Evolutionary conservation across 768 basidiomycete species (phyloP).

Genomic region (Asterophora parasitica): DNA sequence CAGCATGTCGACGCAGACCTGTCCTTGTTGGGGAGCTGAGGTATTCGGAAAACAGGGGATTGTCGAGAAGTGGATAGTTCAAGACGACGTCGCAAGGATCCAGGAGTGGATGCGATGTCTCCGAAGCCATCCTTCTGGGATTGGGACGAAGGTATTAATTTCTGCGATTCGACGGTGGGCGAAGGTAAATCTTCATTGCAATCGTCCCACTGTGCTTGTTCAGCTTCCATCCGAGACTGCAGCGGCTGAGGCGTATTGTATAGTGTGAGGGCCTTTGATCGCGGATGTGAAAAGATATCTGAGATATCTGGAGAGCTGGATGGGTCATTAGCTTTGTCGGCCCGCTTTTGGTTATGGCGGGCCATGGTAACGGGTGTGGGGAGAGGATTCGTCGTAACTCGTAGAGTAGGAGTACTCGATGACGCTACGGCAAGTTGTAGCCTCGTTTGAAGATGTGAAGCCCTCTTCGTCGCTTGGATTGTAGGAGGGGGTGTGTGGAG

Average conservation of each 20-base stretch:
- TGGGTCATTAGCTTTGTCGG: background rate
- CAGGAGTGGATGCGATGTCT: background rate
- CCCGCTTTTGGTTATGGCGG: background rate
- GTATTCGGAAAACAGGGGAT: background rate
- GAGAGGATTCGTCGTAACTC: background rate
- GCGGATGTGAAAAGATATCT: background rate
- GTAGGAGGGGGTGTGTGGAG: constrained; percentile 5
- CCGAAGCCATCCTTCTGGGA: constrained; percentile 22
- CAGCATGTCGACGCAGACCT: background rate
- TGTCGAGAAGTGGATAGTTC: background rate
- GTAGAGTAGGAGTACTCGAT: background rate
- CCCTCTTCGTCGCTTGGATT: background rate
- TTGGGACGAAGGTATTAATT: constrained; percentile 32
- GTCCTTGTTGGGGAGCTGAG: background rate
- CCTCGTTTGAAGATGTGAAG: background rate
- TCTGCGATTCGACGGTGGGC: constrained; percentile 3
- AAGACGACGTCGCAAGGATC: background rate
- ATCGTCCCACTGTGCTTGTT: background rate
- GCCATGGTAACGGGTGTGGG: constrained; percentile 11
- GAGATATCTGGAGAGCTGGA: background rate
- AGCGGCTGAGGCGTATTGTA: background rate
- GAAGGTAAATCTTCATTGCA: background rate
- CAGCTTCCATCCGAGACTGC: background rate
- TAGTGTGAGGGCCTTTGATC: background rate
- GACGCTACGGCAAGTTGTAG: background rate